Percentiles rank a stretch among this genome's conserved stretches.
Evolutionary conservation across 306 rosid genomes (phyloP).

Genomic region (Carpinus fangiana): DNA sequence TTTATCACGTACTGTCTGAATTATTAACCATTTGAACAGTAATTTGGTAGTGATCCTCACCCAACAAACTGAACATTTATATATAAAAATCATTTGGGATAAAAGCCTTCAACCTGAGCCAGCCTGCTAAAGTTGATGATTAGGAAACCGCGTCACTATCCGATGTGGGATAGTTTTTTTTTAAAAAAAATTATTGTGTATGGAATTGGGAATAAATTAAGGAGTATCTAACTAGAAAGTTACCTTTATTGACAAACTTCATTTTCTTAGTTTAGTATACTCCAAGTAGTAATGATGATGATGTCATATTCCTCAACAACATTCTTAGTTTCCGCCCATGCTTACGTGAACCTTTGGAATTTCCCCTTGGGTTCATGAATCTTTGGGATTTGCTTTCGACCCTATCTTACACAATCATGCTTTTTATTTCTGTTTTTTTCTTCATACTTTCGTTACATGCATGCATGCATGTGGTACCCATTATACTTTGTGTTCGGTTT

Average conservation of each 20-base stretch:
- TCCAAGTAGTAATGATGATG: conserved; percentile 25
- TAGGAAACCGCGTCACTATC: neutral
- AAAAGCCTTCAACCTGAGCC: neutral
- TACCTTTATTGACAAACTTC: conserved; percentile 20
- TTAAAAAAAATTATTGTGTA: neutral
- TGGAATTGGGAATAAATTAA: neutral
- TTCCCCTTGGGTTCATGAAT: conserved; percentile 37
- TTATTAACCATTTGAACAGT: too few relatives aligned
- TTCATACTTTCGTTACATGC: neutral
- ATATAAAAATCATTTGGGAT: too few relatives aligned
- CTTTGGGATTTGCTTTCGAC: conserved; percentile 35
- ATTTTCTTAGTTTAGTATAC: conserved; percentile 6
- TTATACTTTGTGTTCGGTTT: too few relatives aligned
- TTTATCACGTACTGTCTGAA: too few relatives aligned
- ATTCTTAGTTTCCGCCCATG: conserved; percentile 35
- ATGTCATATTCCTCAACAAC: conserved; percentile 38
- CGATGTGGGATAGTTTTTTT: conserved; percentile 33
- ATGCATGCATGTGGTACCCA: conserved; percentile 23
- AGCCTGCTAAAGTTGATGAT: neutral
- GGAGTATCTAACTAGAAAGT: conserved; percentile 21
- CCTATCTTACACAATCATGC: conserved; percentile 13
- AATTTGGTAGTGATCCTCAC: too few relatives aligned
- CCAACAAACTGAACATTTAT: too few relatives aligned
- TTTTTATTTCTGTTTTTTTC: neutral
- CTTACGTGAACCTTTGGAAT: conserved; percentile 29